Evolutionary conservation across 1,284 basidiomycete species (phyloP), one percentile per base, ranked within the genome.

Genomic region (Ustilago loliicola): DNA sequence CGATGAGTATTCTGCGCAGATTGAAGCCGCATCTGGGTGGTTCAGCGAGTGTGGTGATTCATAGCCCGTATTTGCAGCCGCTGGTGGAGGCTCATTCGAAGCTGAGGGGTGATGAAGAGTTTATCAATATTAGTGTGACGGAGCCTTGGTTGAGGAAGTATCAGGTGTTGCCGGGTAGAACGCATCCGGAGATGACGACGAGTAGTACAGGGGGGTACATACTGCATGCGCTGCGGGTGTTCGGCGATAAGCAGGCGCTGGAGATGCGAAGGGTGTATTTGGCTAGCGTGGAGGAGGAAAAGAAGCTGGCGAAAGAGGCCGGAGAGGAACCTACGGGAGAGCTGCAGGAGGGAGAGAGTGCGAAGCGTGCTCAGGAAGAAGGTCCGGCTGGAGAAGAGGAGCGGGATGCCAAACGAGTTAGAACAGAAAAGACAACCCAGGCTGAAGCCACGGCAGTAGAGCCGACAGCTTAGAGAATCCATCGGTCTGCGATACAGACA

Each of bases 131-230:
- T 10, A 91, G 90, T 23, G 88, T 99, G 17, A 93, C 93, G 1
- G 96, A 99, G 88, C 90, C 92, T 11, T 99, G 94, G 93, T 87
- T 95, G 56, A 90, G 97, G 57, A 90, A 91, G 76, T 99, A 98
- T 88, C 96, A 98, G 86, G 93, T 96, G 11, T 89, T 99, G 21
- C 96, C 96, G 27, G 96, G 96, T 17, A 90, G 97, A 36, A 97
- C 94, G 48, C 97, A 99, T 88, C 97, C 97, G 0, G 91, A 91
- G 80, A 99, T 99, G 97, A 92, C 90, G 67, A 94, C 92, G 55
- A 93, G 93, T 19, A 94, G 93, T 1, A 92, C 93, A 2, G 95
- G 94, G 5, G 96, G 97, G 0, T 98, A 92, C 87, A 88, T 99
- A 30, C 89, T 98, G 54, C 92, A 93, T 84, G 91, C 92, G 8